Conservation (phyloP, 441 rosid species). For the Pelargonium cotyledonis region DNA sequence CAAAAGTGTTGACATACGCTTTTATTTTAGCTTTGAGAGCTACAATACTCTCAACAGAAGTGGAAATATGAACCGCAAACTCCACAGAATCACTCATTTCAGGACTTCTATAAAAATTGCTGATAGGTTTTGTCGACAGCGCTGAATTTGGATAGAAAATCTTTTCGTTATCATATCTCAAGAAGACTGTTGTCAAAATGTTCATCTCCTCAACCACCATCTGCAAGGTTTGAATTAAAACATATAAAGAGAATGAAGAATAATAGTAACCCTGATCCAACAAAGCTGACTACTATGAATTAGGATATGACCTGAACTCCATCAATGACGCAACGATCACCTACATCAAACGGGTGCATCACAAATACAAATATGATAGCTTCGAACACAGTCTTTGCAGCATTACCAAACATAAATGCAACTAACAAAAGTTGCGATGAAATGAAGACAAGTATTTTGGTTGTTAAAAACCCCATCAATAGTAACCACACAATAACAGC, state of each 20-base stretch:
- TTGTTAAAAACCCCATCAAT: conserved; percentile 56
- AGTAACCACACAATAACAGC: conserved; percentile 61
- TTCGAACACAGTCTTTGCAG: conserved; percentile 76
- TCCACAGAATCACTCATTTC: conserved; percentile 36
- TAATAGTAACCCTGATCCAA: neutral
- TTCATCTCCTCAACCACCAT: conserved; percentile 43
- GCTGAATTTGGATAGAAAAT: conserved; percentile 40
- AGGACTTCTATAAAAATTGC: conserved; percentile 39
- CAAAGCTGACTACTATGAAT: neutral
- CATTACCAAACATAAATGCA: conserved; percentile 67
- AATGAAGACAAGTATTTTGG: conserved; percentile 50
- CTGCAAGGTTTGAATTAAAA: conserved; percentile 19
- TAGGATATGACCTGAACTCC: neutral
- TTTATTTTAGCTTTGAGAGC: conserved; percentile 23
- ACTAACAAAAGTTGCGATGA: conserved; percentile 63
- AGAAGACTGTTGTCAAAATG: conserved; percentile 33
- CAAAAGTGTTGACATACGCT: conserved; percentile 17
- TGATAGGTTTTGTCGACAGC: conserved; percentile 36
- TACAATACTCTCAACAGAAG: conserved; percentile 23
- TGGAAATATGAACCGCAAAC: conserved; percentile 29
- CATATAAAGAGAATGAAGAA: neutral
- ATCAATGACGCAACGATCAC: conserved; percentile 17
- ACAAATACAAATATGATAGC: conserved; percentile 72
- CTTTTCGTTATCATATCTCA: conserved; percentile 41
- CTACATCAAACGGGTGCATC: conserved; percentile 92